Percentiles rank a stretch among this genome's conserved stretches.
Evolutionary conservation across 2,329 filamentous ascomycete genomes (phyloP).

Genomic region (Didymosphaeria variabile): DNA sequence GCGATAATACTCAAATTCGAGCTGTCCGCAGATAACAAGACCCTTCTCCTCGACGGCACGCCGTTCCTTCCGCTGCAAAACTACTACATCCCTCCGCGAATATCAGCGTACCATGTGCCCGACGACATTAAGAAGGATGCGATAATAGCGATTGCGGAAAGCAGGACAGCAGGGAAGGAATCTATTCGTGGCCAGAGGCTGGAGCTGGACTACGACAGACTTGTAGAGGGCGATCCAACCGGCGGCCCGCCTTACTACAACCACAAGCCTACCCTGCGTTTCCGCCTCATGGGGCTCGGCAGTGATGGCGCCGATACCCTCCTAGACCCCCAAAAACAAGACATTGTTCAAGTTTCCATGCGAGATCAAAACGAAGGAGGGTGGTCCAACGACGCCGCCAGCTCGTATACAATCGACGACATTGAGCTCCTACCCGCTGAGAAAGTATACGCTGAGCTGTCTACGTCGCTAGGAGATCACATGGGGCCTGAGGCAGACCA

Average conservation of each 20-base stretch:
- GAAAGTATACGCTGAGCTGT: slow-evolving; percentile 12
- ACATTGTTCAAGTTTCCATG: slow-evolving; percentile 24
- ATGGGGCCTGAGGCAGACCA: slow-evolving; percentile 16
- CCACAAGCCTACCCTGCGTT: slow-evolving; percentile 22
- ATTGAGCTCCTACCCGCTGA: slow-evolving; percentile 17
- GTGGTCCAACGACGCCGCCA: slow-evolving; percentile 19
- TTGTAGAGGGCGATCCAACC: slow-evolving; percentile 26
- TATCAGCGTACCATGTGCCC: slow-evolving; percentile 32
- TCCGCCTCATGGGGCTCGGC: slow-evolving; percentile 30
- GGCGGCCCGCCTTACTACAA: slow-evolving; percentile 16
- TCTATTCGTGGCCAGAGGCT: slow-evolving; percentile 20
- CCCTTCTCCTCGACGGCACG: slow-evolving; percentile 26
- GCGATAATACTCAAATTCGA: slow-evolving; percentile 30
- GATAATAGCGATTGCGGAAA: slow-evolving; percentile 15
- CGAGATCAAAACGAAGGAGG: slow-evolving; percentile 21
- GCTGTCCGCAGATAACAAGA: slow-evolving; percentile 27
- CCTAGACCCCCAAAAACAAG: slow-evolving; percentile 21
- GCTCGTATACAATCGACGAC: slow-evolving; percentile 22
- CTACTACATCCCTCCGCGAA: slow-evolving; percentile 22
- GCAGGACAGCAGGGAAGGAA: slow-evolving; percentile 13
- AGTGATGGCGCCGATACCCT: slow-evolving; percentile 19
- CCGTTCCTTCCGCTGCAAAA: slow-evolving; percentile 26
- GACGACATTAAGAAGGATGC: slow-evolving; percentile 15
- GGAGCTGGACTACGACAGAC: slow-evolving; percentile 30
- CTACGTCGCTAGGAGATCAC: slow-evolving; percentile 6